Evolutionary conservation across 2,329 filamentous ascomycete species (phyloP).

Genomic region (Myriosclerotinia scirpicola): DNA sequence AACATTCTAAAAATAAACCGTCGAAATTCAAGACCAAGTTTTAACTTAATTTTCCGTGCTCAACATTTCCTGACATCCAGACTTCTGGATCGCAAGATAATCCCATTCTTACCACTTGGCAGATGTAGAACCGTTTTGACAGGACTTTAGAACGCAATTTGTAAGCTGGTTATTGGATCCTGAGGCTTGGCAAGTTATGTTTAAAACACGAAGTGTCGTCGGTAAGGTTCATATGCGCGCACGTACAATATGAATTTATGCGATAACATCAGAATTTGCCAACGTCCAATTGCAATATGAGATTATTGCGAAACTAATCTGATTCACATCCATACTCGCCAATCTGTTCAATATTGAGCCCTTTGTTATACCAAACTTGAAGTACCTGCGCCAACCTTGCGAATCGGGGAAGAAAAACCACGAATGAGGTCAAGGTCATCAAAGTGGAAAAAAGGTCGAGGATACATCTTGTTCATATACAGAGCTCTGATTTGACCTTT

Average conservation of each 20-base stretch:
- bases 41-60: neutral
- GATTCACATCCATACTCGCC: neutral
- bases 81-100: slow-evolving; percentile 5
- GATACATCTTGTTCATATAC: no score
- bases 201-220: no score
- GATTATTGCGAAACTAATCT: no score
- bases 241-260: neutral
- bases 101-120: neutral
- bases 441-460: no score
- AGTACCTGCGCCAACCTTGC: neutral
- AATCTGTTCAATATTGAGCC: neutral
- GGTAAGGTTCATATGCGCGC: no score
- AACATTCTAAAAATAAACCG: slow-evolving; percentile 12
- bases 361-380: neutral
- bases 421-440: neutral
- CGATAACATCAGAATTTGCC: neutral
- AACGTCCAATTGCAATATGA: no score
- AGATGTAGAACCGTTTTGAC: neutral
- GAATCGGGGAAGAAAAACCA: neutral
- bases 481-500: no score
- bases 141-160: neutral
- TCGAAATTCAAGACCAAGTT: neutral
- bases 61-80: neutral
- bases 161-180: no score
- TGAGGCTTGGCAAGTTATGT: no score